Evolutionary conservation across 2,329 filamentous ascomycete genomes (phyloP).

Genomic region (Monilinia aucupariae): DNA sequence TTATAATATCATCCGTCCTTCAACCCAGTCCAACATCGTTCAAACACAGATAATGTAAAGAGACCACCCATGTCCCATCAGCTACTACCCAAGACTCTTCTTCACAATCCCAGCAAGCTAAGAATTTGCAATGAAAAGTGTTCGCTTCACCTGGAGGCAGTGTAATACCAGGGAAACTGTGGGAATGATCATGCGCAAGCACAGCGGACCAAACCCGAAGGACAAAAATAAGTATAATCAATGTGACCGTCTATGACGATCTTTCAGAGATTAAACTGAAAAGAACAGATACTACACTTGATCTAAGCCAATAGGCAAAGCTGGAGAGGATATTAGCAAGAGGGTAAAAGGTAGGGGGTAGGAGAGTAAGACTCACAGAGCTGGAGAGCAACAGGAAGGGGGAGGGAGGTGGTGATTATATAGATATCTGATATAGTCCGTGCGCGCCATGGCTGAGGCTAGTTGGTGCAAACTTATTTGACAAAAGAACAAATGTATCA

Average conservation of each 20-base stretch:
- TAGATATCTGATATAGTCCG: neutral
- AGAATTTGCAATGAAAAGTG: slow-evolving; percentile 52
- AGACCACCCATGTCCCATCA: too few species aligned
- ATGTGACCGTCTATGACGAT: slow-evolving; percentile 62
- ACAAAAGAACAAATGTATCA: neutral
- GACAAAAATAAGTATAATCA: slow-evolving; percentile 82
- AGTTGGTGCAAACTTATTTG: slow-evolving; percentile 6
- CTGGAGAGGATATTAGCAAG: slow-evolving; percentile 39
- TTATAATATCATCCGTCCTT: too few species aligned
- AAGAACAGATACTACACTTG: slow-evolving; percentile 92
- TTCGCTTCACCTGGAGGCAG: slow-evolving; percentile 68
- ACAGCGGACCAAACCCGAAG: slow-evolving; percentile 53
- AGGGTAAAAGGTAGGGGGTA: neutral
- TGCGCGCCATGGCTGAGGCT: neutral
- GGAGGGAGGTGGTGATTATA: neutral
- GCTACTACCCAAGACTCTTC: too few species aligned
- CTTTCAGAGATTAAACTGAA: slow-evolving; percentile 96
- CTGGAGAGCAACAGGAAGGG: slow-evolving; percentile 38
- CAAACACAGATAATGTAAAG: too few species aligned
- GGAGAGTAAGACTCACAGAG: slow-evolving; percentile 34
- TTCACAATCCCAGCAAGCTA: slow-evolving; percentile 50
- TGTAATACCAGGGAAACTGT: slow-evolving; percentile 74
- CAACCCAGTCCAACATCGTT: too few species aligned
- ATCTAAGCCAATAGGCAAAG: slow-evolving; percentile 50
- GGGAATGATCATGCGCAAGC: slow-evolving; percentile 62